Percentiles rank a stretch among this genome's conserved stretches.
Evolutionary conservation across 2,329 filamentous ascomycete species (phyloP).

Genomic region (Aureobasidium leucospermi): DNA sequence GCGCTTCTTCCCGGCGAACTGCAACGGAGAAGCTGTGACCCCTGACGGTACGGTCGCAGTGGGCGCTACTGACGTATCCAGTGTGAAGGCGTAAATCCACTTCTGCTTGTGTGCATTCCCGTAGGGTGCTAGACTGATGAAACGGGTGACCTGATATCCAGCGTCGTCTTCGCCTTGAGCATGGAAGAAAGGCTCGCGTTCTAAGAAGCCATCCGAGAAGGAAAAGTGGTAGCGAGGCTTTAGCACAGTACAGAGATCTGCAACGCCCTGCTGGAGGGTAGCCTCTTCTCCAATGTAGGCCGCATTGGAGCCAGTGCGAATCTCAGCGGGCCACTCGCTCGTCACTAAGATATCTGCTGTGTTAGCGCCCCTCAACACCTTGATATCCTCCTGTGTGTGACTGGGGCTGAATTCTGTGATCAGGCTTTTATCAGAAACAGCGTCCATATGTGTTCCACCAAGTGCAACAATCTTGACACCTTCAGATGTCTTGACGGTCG

Average conservation of each 20-base stretch:
- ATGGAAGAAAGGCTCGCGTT: conserved; percentile 89
- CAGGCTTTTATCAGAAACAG: conserved; percentile 59
- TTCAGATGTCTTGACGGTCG: conserved; percentile 80
- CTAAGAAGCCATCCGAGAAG: conserved; percentile 66
- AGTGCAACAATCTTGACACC: conserved; percentile 82
- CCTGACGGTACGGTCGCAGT: conserved; percentile 58
- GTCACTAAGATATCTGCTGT: conserved; percentile 82
- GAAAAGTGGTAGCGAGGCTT: conserved; percentile 93
- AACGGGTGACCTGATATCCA: conserved; percentile 64
- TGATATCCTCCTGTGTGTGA: conserved; percentile 27
- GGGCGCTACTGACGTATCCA: conserved; percentile 57
- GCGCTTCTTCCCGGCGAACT: conserved; percentile 49
- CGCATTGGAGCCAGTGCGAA: conserved; percentile 63
- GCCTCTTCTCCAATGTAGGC: conserved; percentile 39
- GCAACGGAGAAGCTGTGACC: conserved; percentile 69
- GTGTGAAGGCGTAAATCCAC: conserved; percentile 61
- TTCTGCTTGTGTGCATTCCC: conserved; percentile 73
- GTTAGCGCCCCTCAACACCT: conserved; percentile 66
- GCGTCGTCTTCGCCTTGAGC: conserved; percentile 45
- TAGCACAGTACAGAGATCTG: conserved; percentile 68
- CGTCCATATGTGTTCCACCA: conserved; percentile 52
- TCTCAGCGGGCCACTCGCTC: conserved; percentile 70
- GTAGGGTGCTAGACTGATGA: conserved; percentile 78
- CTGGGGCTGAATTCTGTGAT: conserved; percentile 20
- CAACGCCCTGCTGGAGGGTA: conserved; percentile 56